Evolutionary conservation across 2,329 filamentous ascomycete genomes (phyloP), one percentile per base, ranked within the genome.

Genomic region (Cordyceps pruinosa): DNA sequence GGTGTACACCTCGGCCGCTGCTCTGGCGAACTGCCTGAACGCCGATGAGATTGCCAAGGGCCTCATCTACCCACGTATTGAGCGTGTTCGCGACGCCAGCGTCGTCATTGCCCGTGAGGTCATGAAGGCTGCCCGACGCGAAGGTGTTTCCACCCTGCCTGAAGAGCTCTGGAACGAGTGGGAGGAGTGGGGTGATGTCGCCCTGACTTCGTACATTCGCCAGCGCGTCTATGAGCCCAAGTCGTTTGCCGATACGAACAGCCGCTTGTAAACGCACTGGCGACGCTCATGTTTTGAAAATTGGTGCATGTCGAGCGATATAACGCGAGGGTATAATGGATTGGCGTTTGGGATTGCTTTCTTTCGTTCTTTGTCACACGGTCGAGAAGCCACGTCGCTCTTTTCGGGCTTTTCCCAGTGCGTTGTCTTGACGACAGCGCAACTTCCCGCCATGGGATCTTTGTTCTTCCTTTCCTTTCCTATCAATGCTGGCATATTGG

Each of bases 1-100:
- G 94, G 91, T 99, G 68, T 97, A 97, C 76, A 91, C 89, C 50
- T 93, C 92, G 32, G 94, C 90, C 28, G 86, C 87, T 41, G 87
- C 90, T 5, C 83, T 97, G 21, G 83, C 90, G 17, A 85, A 84
- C 58, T 86, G 88, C 34, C 81, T 99, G 60, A 91, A 87, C 61
- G 79, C 84, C 39, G 87, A 94, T 61, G 94, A 99, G 77, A 77
- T 90, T 66, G 83, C 87, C 57, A 84, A 86, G 70, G 90, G 90
- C 56, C 86, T 95, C 70, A 86, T 97, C 68, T 97, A 99, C 77
- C 94, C 90, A 13, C 84, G 87, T 69, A 89, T 99, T 68, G 86
- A 90, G 72, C 88, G 94, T 61, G 96, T 99, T 63, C 85, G 94
- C 45, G 90, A 97, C 32, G 92, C 96, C 59, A 93, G 87, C 68